Evolutionary conservation across 179 eudicot genomes (phyloP).

Genomic region (Silene coronaria): DNA sequence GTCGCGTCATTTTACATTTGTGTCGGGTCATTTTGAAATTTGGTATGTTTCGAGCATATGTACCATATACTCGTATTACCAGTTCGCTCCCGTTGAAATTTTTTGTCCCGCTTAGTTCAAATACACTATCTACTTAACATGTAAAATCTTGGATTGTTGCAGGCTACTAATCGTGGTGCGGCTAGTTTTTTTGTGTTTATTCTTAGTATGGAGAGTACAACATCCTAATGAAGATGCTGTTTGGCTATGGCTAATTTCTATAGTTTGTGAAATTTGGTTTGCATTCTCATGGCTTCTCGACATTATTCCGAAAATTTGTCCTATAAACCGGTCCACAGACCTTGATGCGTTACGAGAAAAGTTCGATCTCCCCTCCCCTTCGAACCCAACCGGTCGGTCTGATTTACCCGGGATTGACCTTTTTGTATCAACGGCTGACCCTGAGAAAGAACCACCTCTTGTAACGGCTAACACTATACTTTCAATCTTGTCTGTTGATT

Average conservation of each 20-base stretch:
- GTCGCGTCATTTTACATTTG: neutral
- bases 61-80: too few species aligned
- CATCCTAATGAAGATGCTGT: constrained; percentile 71
- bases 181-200: constrained; percentile 46
- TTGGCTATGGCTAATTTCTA: constrained; percentile 82
- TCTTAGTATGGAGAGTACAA: constrained; percentile 61
- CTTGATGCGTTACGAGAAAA: constrained; percentile 64
- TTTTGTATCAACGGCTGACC: constrained; percentile 89
- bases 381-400: constrained; percentile 79
- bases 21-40: neutral
- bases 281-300: constrained; percentile 90
- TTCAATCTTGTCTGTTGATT: constrained; percentile 71
- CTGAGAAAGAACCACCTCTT: constrained; percentile 87
- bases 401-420: constrained; percentile 80
- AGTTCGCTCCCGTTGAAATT: too few species aligned
- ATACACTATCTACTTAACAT: too few species aligned
- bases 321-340: constrained; percentile 64
- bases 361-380: constrained; percentile 63
- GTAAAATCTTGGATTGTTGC: neutral
- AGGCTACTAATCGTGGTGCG: constrained; percentile 60
- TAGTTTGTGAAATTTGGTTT: constrained; percentile 79
- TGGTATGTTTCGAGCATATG: too few species aligned
- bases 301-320: constrained; percentile 68
- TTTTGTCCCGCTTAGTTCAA: too few species aligned
- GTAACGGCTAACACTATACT: constrained; percentile 85